These are phyloP conservation scores for Sporormia fimetaria DNA, from an alignment of 495 filamentous ascomycete species.

Conservation along the genomic window DNA sequence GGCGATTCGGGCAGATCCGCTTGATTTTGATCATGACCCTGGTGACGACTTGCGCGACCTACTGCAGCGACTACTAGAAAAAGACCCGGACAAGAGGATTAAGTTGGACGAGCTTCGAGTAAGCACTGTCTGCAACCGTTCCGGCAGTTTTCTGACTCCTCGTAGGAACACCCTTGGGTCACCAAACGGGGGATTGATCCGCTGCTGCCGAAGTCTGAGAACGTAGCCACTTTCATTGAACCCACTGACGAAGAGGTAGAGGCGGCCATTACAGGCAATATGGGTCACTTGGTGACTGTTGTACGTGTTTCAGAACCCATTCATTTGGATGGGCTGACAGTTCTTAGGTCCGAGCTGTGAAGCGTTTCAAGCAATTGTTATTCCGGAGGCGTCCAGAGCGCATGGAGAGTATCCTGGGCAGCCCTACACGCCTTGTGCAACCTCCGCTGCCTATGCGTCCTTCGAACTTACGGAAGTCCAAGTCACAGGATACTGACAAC, in stretches of 20 bases:
- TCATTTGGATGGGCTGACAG: background rate
- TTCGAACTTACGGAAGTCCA: slow-evolving; percentile 31
- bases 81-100: slow-evolving; percentile 59
- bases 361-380: slow-evolving; percentile 62
- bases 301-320: slow-evolving; percentile 40
- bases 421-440: slow-evolving; percentile 45
- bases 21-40: slow-evolving; percentile 38
- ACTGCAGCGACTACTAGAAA: slow-evolving; percentile 33
- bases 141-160: slow-evolving; percentile 1
- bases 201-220: slow-evolving; percentile 71
- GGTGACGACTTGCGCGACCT: slow-evolving; percentile 28
- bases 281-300: slow-evolving; percentile 71
- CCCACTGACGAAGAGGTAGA: slow-evolving; percentile 86
- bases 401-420: slow-evolving; percentile 48
- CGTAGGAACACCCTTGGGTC: slow-evolving; percentile 86
- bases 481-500: slow-evolving; percentile 43
- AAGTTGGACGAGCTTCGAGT: slow-evolving; percentile 72
- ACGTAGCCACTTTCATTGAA: slow-evolving; percentile 67
- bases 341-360: slow-evolving; percentile 76
- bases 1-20: slow-evolving; percentile 59
- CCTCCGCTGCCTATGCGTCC: slow-evolving; percentile 47
- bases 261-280: slow-evolving; percentile 77
- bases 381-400: slow-evolving; percentile 36
- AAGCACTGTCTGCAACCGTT: slow-evolving; percentile 30
- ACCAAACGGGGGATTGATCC: slow-evolving; percentile 72